These are phyloP conservation scores for Claviceps africana DNA, from an alignment of 2,329 filamentous ascomycete genomes.

Conservation along the genomic window DNA sequence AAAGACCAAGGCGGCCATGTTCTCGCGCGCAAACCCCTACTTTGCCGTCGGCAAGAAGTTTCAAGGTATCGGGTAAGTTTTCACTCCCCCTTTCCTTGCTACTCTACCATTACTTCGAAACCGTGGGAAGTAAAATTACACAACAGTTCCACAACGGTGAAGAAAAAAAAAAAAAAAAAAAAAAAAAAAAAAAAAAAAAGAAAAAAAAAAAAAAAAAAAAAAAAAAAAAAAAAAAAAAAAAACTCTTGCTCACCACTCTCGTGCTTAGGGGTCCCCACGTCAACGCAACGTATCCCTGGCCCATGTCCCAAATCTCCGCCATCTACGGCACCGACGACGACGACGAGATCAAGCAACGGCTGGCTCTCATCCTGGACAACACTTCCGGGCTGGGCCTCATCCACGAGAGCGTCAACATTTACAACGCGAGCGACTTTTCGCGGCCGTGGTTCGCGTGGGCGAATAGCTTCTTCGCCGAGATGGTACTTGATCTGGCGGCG, in stretches of 20 bases:
- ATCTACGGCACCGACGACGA: slow-evolving; percentile 32
- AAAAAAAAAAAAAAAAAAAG: no score
- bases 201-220: no score
- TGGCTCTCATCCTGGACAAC: slow-evolving; percentile 26
- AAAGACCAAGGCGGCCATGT: slow-evolving; percentile 66
- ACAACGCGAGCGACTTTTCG: slow-evolving; percentile 25
- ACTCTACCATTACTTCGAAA: no score
- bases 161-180: no score
- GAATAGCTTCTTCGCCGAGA: slow-evolving; percentile 28
- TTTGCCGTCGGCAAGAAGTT: slow-evolving; percentile 26
- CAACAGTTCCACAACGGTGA: no score
- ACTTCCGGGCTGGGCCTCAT: slow-evolving; percentile 30
- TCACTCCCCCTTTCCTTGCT: not conserved
- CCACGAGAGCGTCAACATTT: slow-evolving; percentile 33
- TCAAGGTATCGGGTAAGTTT: slow-evolving; percentile 14
- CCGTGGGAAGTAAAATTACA: no score
- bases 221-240: no score
- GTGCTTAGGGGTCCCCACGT: slow-evolving; percentile 43
- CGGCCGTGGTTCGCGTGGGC: slow-evolving; percentile 34
- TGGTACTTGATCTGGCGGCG: slow-evolving; percentile 58
- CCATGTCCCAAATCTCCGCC: slow-evolving; percentile 40
- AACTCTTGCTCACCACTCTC: not conserved
- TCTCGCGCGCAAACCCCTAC: slow-evolving; percentile 66
- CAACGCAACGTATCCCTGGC: slow-evolving; percentile 44
- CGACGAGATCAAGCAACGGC: slow-evolving; percentile 20